A percentile compares a stretch with the other conserved stretches of the same genome.
Conservation (phyloP, 1,284 basidiomycete species). For the Trichosporon sp. region DNA sequence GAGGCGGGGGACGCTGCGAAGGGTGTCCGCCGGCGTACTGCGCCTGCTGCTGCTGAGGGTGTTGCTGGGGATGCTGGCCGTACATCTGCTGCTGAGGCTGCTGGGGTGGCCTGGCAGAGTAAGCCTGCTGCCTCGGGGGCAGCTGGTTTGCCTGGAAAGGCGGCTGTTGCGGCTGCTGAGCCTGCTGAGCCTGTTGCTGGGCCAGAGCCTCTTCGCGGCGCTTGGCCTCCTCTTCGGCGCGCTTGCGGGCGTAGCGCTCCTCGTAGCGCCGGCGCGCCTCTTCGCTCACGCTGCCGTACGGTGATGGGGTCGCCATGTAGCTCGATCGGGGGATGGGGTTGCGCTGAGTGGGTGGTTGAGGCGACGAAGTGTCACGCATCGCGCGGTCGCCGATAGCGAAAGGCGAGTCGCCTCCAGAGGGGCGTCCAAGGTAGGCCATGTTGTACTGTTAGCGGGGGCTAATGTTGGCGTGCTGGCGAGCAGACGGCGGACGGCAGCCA, state of each 20-base stretch:
- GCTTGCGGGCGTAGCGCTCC: constrained; percentile 42
- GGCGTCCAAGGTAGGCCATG: constrained; percentile 42
- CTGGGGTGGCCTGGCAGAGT: background rate
- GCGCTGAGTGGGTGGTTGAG: constrained; percentile 37
- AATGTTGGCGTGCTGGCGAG: background rate
- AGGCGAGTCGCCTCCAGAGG: constrained; percentile 45
- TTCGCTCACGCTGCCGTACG: constrained; percentile 40
- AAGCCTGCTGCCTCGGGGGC: constrained; percentile 1
- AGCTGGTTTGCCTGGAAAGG: background rate
- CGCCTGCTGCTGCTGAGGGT: constrained; percentile 13
- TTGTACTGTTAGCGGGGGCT: background rate
- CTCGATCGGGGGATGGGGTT: constrained; percentile 33
- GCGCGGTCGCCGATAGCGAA: constrained; percentile 48
- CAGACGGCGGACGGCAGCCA: background rate
- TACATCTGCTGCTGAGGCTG: constrained; percentile 4
- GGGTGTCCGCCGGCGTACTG: constrained; percentile 12
- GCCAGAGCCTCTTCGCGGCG: constrained; percentile 10
- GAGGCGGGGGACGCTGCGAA: background rate
- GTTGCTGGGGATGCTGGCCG: constrained; percentile 11
- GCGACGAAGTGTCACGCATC: constrained; percentile 39
- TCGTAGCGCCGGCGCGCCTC: constrained; percentile 45
- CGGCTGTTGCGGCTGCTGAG: constrained; percentile 17
- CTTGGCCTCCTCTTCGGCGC: constrained; percentile 34
- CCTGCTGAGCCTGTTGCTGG: constrained; percentile 2
- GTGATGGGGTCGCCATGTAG: constrained; percentile 32